phyloP scores from a whole-genome alignment of 768 basidiomycete genomes.

The Gloeopeniophorella convolvens region DNA sequence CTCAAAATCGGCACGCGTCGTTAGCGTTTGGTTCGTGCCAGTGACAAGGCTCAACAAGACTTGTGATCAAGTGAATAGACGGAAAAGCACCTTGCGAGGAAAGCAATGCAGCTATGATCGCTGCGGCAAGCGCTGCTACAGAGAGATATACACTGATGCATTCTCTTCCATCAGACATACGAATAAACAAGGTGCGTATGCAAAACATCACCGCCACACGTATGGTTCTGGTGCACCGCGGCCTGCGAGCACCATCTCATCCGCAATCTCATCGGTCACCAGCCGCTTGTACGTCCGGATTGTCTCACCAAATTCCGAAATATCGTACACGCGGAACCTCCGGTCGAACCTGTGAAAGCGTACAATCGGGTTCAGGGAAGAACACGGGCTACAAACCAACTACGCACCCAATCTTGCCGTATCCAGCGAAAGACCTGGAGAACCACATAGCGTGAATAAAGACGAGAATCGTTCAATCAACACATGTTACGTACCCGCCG shows the following conservation, averaged over 20 bases:
- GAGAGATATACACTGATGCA: neutral
- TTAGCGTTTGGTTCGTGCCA: too few relatives aligned
- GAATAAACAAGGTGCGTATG: neutral
- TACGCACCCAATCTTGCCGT: conserved; percentile 65
- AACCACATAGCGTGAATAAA: neutral
- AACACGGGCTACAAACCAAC: neutral
- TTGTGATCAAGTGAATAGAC: too few relatives aligned
- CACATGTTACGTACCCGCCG: conserved; percentile 50
- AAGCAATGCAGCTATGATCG: too few relatives aligned
- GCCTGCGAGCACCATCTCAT: conserved; percentile 59
- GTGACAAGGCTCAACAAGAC: too few relatives aligned
- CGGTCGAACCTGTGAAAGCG: conserved; percentile 67
- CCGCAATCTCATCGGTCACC: conserved; percentile 61
- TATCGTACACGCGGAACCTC: conserved; percentile 81
- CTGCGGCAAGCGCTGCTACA: too few relatives aligned
- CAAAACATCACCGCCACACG: neutral
- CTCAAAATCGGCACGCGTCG: too few relatives aligned
- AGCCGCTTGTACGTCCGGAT: conserved; percentile 83
- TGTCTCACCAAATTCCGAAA: conserved; percentile 88
- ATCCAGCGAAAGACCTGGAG: conserved; percentile 71
- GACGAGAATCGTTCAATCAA: conserved; percentile 4
- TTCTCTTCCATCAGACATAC: neutral
- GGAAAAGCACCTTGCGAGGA: too few relatives aligned
- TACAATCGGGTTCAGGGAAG: conserved; percentile 2
- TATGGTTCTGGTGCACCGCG: conserved; percentile 27